These are phyloP conservation scores for Laburnicola sp. DNA, from an alignment of 2,329 filamentous ascomycete species.

Conservation along the genomic window DNA sequence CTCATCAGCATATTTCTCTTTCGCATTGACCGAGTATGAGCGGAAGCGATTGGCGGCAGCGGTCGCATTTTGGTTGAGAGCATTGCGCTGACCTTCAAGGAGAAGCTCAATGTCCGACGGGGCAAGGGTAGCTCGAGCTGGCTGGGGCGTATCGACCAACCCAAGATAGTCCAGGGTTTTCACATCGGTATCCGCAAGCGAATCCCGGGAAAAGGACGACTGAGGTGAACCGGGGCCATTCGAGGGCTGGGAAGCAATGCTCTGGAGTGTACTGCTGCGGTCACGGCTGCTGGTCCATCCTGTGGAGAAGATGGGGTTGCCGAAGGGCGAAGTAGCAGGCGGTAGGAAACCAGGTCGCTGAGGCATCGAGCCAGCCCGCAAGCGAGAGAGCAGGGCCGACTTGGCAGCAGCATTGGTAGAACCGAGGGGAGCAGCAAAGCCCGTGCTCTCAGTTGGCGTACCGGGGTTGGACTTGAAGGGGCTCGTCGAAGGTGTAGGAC, in stretches of 20 bases:
- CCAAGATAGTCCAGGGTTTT: slow-evolving; percentile 95
- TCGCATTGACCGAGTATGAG: slow-evolving; percentile 98
- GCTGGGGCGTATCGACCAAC: slow-evolving; percentile 88
- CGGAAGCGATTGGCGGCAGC: slow-evolving; percentile 82
- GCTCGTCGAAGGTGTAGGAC: slow-evolving; percentile 82
- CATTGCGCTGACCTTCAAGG: slow-evolving; percentile 57
- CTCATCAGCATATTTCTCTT: slow-evolving; percentile 93
- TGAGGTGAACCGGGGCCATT: slow-evolving; percentile 87
- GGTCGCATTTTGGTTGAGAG: slow-evolving; percentile 63
- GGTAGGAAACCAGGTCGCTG: slow-evolving; percentile 74
- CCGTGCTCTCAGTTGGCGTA: slow-evolving; percentile 42
- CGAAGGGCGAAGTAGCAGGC: slow-evolving; percentile 68
- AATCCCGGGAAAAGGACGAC: slow-evolving; percentile 83
- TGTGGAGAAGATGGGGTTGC: slow-evolving; percentile 83
- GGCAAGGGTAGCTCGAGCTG: slow-evolving; percentile 71
- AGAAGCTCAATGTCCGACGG: slow-evolving; percentile 59
- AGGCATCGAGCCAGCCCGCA: slow-evolving; percentile 92
- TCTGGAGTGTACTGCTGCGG: slow-evolving; percentile 84
- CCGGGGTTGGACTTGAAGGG: slow-evolving; percentile 73
- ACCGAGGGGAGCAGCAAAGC: slow-evolving; percentile 47
- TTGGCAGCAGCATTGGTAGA: slow-evolving; percentile 58
- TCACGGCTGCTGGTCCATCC: slow-evolving; percentile 83
- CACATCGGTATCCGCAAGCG: slow-evolving; percentile 82
- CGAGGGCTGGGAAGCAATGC: slow-evolving; percentile 81
- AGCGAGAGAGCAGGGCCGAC: slow-evolving; percentile 77